A percentile compares a stretch with the other conserved stretches of the same genome.
phyloP scores from a whole-genome alignment of 176 grass and related monocot species.

The Hordeum vulgare region DNA sequence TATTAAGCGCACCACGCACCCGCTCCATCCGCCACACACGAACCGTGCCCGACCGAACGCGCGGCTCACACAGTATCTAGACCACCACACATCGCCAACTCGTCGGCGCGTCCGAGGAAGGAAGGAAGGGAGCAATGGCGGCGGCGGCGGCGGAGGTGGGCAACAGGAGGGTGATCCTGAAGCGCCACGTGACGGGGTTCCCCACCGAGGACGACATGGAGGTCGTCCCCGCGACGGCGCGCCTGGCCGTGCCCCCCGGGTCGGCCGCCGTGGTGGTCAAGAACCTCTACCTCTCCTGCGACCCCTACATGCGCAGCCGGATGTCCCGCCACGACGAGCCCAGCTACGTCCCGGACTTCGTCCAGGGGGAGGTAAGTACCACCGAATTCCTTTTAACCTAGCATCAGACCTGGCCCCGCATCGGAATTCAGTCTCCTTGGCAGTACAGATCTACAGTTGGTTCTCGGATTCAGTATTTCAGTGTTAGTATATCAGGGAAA shows the following conservation, averaged over 20 bases:
- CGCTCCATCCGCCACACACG: too few relatives aligned
- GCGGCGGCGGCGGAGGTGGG: not conserved
- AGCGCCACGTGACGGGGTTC: not conserved
- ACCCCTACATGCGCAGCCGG: not conserved
- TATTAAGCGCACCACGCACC: too few relatives aligned
- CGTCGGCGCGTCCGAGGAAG: too few relatives aligned
- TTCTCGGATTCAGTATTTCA: too few relatives aligned
- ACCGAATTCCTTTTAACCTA: too few relatives aligned
- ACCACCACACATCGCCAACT: too few relatives aligned
- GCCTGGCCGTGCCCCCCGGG: not conserved
- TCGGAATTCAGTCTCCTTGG: not conserved
- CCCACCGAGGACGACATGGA: not conserved
- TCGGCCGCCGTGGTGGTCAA: not conserved
- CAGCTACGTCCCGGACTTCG: not conserved
- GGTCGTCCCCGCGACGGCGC: not conserved
- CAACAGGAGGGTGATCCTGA: not conserved
- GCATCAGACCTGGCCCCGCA: too few relatives aligned
- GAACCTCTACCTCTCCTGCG: not conserved
- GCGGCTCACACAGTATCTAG: too few relatives aligned
- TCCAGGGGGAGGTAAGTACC: not conserved
- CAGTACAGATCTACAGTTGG: not conserved
- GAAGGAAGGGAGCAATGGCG: not conserved
- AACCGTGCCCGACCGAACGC: too few relatives aligned
- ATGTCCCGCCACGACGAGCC: not conserved
- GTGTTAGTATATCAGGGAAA: too few relatives aligned